Base-by-base conservation (phyloP, 257 asterid species). In the Solanum lignicaule region DNA sequence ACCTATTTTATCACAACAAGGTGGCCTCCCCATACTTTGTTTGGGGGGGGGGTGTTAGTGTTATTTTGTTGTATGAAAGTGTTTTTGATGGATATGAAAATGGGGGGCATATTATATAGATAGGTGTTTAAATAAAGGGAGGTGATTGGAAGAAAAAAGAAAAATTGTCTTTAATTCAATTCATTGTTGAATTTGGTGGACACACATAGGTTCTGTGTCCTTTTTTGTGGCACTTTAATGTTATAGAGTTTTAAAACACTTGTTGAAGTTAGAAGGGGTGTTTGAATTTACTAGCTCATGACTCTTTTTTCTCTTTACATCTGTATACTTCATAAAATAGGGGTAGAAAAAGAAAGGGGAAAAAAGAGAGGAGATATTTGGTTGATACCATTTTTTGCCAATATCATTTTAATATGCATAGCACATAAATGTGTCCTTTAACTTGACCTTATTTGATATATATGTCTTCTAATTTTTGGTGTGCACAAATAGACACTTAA, bases 1-100 rank as follows among this genome's bases (percentile, higher is more conserved):
- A 3, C 98, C 98, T 36, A 94, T 93, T 89, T 95, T 96, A 2
- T 96, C 99, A 88, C 97, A 95, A 78, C 98, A 96, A 27, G 98
- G 98, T 88, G 99, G 99, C 85, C 99, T 93, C 83, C 95, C 98
- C 99, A 96, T 60, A 41, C 3, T 38, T 35, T 39, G 36, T 52
- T 32, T 27, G 36, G 36, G 36, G 36, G 36, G 38, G 15, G 52
- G 5, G 8, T 48, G 0, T 52, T 21, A 14, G 58, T 18, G 13
- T n/a, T 84, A 3, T 1, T n/a, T 35, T 79, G 38, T 79, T 41
- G 65, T 79, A 2, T 43, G 66, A 79, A 79, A 79, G 66, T 25
- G 25, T 71, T 46, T 81, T 18, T 81, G 83, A 60, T 83, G 73
- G 81, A 66, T 39, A 33, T 66, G 75, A 85, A 21, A 65, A 65